A percentile compares a stretch with the other conserved stretches of the same genome.
phyloP scores from a whole-genome alignment of 2,329 filamentous ascomycete species.

The Pestalotiopsis sp. region DNA sequence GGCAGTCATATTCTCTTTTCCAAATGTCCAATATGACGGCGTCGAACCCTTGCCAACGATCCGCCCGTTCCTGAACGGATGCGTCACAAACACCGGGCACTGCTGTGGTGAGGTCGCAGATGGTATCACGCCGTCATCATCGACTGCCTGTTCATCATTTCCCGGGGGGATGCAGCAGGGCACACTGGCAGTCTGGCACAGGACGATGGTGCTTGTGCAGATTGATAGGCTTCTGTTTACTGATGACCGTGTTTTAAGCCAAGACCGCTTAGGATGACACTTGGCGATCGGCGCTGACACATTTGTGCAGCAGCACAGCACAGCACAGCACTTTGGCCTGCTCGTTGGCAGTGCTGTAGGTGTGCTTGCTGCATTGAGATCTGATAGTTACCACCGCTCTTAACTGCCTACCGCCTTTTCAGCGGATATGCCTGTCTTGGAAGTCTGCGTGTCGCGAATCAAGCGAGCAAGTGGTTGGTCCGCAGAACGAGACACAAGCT shows the following conservation, averaged over 20 bases:
- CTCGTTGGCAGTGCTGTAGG: not conserved
- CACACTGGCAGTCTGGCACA: not conserved
- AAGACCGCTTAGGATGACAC: not conserved
- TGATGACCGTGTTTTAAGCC: not conserved
- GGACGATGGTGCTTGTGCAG: not conserved
- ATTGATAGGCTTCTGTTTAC: not conserved
- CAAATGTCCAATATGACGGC: not conserved
- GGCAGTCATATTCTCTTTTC: constrained; percentile 6
- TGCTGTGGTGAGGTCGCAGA: not conserved
- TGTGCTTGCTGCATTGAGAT: not conserved
- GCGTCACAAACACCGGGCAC: not conserved
- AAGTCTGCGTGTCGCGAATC: not conserved
- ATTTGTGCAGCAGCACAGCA: not conserved
- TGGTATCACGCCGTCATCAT: not conserved
- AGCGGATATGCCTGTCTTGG: not conserved
- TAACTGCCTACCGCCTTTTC: not conserved
- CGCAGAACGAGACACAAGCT: not conserved
- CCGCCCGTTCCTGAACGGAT: not conserved
- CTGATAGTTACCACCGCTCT: not conserved
- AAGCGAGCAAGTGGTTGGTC: not conserved
- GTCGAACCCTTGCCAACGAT: not conserved
- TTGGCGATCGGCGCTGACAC: not conserved
- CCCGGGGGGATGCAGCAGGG: not conserved
- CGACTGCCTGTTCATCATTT: not conserved
- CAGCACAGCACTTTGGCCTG: not conserved